Percentiles rank a stretch among this genome's conserved stretches.
phyloP scores from a whole-genome alignment of 441 rosid genomes.

The Metrosideros polymorpha region DNA sequence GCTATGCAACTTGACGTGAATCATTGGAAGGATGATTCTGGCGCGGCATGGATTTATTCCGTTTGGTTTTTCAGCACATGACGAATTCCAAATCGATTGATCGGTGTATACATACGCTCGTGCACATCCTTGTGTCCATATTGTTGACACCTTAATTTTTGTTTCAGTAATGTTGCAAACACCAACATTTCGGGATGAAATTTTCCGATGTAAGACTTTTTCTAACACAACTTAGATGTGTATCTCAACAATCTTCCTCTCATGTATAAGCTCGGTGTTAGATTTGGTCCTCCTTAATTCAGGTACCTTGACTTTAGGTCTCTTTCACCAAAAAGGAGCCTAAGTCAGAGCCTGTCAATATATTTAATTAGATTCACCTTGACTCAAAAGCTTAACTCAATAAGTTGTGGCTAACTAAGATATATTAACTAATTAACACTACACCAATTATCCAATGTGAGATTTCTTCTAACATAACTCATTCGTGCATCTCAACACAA shows the following conservation, averaged over 20 bases:
- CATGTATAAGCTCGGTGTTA: no score
- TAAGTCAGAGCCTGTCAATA: accelerated
- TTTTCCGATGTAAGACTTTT: background rate
- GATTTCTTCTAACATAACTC: background rate
- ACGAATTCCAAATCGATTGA: background rate
- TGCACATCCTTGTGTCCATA: background rate
- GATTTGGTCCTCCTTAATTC: no score
- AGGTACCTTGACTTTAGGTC: no score
- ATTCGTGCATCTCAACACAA: background rate
- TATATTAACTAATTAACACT: background rate
- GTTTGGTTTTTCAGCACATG: background rate
- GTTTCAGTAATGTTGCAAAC: background rate
- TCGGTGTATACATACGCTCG: background rate
- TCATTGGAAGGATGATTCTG: background rate
- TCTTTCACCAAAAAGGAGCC: no score
- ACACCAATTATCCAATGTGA: accelerated
- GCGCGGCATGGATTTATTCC: background rate
- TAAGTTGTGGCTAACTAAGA: background rate
- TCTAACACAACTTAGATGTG: background rate
- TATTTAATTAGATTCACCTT: accelerated
- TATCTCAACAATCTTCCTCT: no score
- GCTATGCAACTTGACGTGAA: background rate
- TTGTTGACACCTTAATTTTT: background rate
- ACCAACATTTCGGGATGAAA: background rate
- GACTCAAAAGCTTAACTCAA: background rate